A percentile compares a stretch with the other conserved stretches of the same genome.
phyloP scores from a whole-genome alignment of 768 basidiomycete genomes.

The Leccinum broughii region DNA sequence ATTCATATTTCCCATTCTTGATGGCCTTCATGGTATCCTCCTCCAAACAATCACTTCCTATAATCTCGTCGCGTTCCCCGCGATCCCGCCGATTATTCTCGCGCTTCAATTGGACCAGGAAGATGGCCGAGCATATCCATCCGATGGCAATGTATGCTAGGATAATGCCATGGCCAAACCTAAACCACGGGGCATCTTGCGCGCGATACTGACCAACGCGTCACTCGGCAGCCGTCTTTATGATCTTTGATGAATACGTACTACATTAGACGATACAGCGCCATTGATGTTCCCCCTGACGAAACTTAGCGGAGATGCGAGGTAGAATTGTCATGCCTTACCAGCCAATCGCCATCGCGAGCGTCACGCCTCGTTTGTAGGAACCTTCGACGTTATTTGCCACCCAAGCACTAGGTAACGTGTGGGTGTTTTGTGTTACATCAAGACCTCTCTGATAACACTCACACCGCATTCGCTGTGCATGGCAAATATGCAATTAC shows the following conservation, averaged over 20 bases:
- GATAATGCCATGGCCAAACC: conserved; percentile 66
- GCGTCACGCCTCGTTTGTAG: conserved; percentile 69
- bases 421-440: conserved; percentile 1
- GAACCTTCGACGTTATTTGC: conserved; percentile 72
- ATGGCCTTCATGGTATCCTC: conserved; percentile 24
- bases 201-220: conserved; percentile 55
- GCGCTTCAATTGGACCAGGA: conserved; percentile 46
- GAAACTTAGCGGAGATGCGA: conserved; percentile 19
- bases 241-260: conserved; percentile 34
- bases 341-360: conserved; percentile 70
- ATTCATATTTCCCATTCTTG: conserved; percentile 56
- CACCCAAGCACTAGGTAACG: conserved; percentile 58
- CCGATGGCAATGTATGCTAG: conserved; percentile 70
- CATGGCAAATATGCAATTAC: background rate
- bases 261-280: conserved; percentile 65
- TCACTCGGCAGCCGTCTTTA: background rate
- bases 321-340: conserved; percentile 11
- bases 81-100: conserved; percentile 67
- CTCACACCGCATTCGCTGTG: conserved; percentile 53
- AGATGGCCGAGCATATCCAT: conserved; percentile 51
- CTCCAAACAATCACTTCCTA: conserved; percentile 48
- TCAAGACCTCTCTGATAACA: conserved; percentile 8
- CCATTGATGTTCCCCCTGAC: conserved; percentile 64
- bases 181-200: conserved; percentile 64
- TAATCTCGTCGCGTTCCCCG: conserved; percentile 68